Base-by-base conservation (phyloP, 371 early-diverging fungal species). In the Mortierella sp. region DNA sequence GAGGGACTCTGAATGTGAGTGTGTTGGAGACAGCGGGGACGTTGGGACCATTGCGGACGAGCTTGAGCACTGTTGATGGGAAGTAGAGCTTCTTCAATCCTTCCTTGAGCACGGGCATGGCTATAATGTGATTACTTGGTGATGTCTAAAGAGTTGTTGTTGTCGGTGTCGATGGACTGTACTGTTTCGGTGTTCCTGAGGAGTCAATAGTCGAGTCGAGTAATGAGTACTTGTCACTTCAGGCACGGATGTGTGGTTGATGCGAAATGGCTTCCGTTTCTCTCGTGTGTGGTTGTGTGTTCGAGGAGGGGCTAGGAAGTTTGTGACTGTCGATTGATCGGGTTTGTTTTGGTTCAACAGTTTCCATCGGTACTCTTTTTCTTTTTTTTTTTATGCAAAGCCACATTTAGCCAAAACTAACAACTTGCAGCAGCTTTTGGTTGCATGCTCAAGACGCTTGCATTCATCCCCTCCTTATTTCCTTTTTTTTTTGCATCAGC, bases 1-100 rank as follows among this genome's bases (percentile, higher is more conserved):
- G 94, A 40, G 98, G 98, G 0, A 96, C 94, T 26, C 94, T 91
- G 91, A 98, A 98, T 37, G 96, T 97, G 28, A 94, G 96, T 84
- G 96, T 96, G 84, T 97, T 96, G 73, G 83, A 81, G 59, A 73
- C 61, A 20, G 93, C 90, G 60, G 95, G 95, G 45, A 93, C 89
- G 49, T 91, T 92, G 43, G 92, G 90, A 9, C 83, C 77, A 76
- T 94, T 89, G 51, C 96, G 94, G 10, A 97, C 92, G 73, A 98
- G 89, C 70, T 92, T 94, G 78, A 98, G 90, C 16, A 95, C 84
- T 64, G 97, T 86, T 85, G 96, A 96, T 55, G 98, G 98, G 71
- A 98, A 93, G 88, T 93, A 97, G 58, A 97, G 86, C 87, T 94
- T 94, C 61, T 88, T 80, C 68, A 89, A 87, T 72, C 89, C 88